Percentiles rank a stretch among this genome's conserved stretches.
These are phyloP conservation scores for Voacanga thouarsii DNA, from an alignment of 257 asterid species.

Conservation along the genomic window DNA sequence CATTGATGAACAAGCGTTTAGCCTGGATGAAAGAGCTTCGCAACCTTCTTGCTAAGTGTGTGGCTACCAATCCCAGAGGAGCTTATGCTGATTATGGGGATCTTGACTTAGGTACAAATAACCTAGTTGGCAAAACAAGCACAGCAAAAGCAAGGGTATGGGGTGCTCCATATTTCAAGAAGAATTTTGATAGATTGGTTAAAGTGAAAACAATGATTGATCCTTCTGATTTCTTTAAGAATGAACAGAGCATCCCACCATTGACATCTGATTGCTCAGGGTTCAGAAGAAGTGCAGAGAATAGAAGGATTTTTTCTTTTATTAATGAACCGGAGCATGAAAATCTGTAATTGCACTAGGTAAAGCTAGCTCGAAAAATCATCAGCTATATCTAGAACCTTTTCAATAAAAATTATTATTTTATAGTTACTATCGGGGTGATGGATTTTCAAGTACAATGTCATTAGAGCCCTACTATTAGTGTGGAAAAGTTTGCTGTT, in stretches of 20 bases:
- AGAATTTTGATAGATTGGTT: conserved; percentile 19
- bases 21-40: conserved; percentile 10
- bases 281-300: background rate
- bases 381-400: too few species aligned
- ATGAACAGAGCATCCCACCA: conserved; percentile 24
- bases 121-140: conserved; percentile 1
- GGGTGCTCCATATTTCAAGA: conserved; percentile 18
- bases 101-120: conserved; percentile 21
- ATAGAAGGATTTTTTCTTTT: background rate
- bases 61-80: conserved; percentile 16
- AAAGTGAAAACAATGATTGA: conserved; percentile 20
- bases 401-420: too few species aligned
- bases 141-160: conserved; percentile 12
- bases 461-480: too few species aligned
- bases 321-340: too few species aligned
- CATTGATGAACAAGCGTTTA: background rate
- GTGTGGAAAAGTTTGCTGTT: too few species aligned
- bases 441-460: too few species aligned
- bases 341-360: too few species aligned
- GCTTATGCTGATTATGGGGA: conserved; percentile 17
- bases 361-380: too few species aligned
- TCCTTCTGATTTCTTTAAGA: conserved; percentile 19
- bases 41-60: conserved; percentile 8
- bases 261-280: too few species aligned
- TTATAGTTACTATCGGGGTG: too few species aligned